phyloP scores from a whole-genome alignment of 2,329 filamentous ascomycete genomes.

The Penicillium griseofulvum region DNA sequence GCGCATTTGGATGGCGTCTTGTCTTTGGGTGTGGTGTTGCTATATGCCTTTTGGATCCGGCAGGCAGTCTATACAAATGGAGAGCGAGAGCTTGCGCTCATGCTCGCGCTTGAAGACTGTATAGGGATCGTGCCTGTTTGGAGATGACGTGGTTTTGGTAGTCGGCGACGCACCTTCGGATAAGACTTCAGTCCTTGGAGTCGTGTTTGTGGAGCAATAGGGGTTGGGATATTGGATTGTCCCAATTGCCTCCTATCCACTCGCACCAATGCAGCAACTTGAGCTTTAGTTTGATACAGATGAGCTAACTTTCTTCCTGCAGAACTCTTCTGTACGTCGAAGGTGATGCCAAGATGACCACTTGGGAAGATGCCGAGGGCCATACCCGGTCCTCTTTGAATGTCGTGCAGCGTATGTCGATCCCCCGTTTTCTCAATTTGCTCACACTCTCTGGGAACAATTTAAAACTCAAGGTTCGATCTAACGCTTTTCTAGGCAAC shows the following conservation, averaged over 20 bases:
- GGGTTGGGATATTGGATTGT: not conserved
- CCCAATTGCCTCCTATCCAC: not conserved
- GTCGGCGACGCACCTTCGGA: not conserved
- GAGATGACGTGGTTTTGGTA: not conserved
- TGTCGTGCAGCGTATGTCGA: slow-evolving; percentile 72
- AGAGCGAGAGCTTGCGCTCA: not conserved
- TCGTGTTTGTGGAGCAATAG: not conserved
- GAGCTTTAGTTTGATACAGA: not conserved
- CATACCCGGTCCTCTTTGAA: slow-evolving; percentile 61
- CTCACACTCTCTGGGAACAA: not conserved
- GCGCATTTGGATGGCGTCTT: not conserved
- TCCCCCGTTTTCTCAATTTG: not conserved
- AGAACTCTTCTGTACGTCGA: slow-evolving; percentile 81
- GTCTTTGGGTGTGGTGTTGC: not conserved
- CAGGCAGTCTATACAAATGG: not conserved
- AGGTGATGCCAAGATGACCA: slow-evolving; percentile 69
- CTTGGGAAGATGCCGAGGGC: slow-evolving; percentile 68
- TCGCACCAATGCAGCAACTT: not conserved
- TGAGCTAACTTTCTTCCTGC: not conserved
- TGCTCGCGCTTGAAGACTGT: not conserved
- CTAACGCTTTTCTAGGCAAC: slow-evolving; percentile 20
- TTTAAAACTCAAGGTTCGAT: too few relatives aligned
- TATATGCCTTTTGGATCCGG: not conserved
- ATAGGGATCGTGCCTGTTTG: not conserved
- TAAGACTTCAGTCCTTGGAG: not conserved